A percentile compares a stretch with the other conserved stretches of the same genome.
These are phyloP conservation scores for Ormosia emarginata DNA, from an alignment of 306 rosid genomes.

Conservation along the genomic window DNA sequence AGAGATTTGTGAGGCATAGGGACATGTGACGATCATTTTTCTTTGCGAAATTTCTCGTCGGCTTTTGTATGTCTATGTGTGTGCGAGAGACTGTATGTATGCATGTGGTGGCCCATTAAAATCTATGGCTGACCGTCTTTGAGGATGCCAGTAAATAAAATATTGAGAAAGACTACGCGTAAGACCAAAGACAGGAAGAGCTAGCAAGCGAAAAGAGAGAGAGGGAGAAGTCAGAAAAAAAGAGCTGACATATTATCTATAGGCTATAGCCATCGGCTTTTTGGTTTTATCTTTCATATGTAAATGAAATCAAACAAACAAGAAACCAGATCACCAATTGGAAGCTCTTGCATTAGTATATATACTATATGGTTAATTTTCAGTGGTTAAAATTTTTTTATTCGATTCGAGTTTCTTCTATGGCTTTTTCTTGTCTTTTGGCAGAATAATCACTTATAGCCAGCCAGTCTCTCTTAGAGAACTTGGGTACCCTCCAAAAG, in stretches of 20 bases:
- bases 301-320: constrained; percentile 51
- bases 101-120: constrained; percentile 61
- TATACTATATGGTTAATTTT: constrained; percentile 17
- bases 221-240: neutral
- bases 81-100: constrained; percentile 27
- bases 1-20: too few relatives aligned
- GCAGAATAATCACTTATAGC: constrained; percentile 36
- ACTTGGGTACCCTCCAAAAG: constrained; percentile 49
- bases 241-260: constrained; percentile 27
- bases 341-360: constrained; percentile 33
- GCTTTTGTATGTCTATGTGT: constrained; percentile 14
- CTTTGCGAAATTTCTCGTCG: too few relatives aligned
- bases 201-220: constrained; percentile 8
- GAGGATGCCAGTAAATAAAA: constrained; percentile 43
- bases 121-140: constrained; percentile 68
- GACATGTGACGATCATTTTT: too few relatives aligned
- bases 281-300: constrained; percentile 53
- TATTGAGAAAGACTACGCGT: constrained; percentile 43
- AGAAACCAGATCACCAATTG: constrained; percentile 40
- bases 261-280: constrained; percentile 25
- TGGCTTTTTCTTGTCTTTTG: constrained; percentile 69
- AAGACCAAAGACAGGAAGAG: constrained; percentile 33
- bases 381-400: constrained; percentile 33
- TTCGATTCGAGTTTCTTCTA: constrained; percentile 51
- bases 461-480: constrained; percentile 20